Evolutionary conservation across 345 rosid genomes (phyloP).

Genomic region (Eucalyptus lansdowneana): DNA sequence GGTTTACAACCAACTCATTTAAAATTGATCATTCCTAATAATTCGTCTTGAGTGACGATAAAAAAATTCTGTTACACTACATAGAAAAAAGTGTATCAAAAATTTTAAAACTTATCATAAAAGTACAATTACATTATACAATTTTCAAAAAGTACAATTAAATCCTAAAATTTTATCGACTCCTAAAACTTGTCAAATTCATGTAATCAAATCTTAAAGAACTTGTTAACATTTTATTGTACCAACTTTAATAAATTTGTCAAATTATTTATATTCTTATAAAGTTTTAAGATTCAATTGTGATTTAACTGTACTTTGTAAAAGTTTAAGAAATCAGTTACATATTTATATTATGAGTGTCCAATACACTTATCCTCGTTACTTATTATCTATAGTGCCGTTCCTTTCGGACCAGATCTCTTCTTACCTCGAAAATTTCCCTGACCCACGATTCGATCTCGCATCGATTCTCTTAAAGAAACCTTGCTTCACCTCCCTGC

Average conservation of each 20-base stretch:
- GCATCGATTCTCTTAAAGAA: neutral
- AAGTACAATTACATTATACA: accelerated
- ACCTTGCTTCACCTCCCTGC: neutral
- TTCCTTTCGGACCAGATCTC: neutral
- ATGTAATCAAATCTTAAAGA: no score
- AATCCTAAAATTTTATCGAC: accelerated
- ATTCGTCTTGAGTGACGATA: accelerated
- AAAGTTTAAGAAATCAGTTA: no score
- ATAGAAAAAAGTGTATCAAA: accelerated
- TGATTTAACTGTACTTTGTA: accelerated
- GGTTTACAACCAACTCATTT: neutral
- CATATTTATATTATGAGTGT: no score
- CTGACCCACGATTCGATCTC: neutral
- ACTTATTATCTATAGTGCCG: neutral
- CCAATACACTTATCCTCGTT: neutral
- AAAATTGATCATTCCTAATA: accelerated
- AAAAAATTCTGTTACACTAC: accelerated
- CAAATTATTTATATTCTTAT: accelerated
- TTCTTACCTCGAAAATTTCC: neutral
- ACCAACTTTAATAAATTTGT: no score
- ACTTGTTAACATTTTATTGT: no score
- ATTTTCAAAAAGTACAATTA: accelerated
- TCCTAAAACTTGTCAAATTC: accelerated
- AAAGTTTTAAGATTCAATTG: accelerated
- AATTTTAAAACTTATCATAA: no score